A percentile compares a stretch with the other conserved stretches of the same genome.
These are phyloP conservation scores for Zygosaccharomyces sapae DNA, from an alignment of 1,139 yeast genomes.

Conservation along the genomic window DNA sequence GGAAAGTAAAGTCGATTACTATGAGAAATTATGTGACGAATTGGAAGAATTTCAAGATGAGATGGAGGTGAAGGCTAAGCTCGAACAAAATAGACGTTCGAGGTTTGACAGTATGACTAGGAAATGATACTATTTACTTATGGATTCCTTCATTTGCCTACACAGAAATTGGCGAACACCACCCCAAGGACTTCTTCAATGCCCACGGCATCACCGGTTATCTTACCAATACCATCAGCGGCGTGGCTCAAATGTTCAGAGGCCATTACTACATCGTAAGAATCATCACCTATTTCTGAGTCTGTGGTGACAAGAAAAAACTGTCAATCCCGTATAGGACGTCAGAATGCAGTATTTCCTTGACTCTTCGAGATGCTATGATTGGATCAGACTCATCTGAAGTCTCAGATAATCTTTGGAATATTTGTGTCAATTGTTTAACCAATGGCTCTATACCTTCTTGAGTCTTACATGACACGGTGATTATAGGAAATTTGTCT, in stretches of 20 bases:
- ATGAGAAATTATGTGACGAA: slow-evolving; percentile 29
- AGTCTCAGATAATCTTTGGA: slow-evolving; percentile 49
- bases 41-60: slow-evolving; percentile 30
- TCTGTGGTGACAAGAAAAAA: slow-evolving; percentile 49
- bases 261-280: slow-evolving; percentile 68
- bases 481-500: slow-evolving; percentile 34
- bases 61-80: slow-evolving; percentile 23
- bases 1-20: slow-evolving; percentile 23
- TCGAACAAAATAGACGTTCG: slow-evolving; percentile 17
- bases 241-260: slow-evolving; percentile 72
- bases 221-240: slow-evolving; percentile 83
- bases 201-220: slow-evolving; percentile 86
- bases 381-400: slow-evolving; percentile 52
- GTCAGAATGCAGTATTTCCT: slow-evolving; percentile 67
- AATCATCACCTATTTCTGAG: slow-evolving; percentile 34
- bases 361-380: slow-evolving; percentile 67
- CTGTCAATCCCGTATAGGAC: slow-evolving; percentile 68
- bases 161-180: slow-evolving; percentile 87
- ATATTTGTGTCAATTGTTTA: slow-evolving; percentile 39
- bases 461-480: slow-evolving; percentile 61
- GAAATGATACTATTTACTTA: slow-evolving; percentile 13
- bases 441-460: slow-evolving; percentile 53
- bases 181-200: slow-evolving; percentile 88
- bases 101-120: slow-evolving; percentile 6
- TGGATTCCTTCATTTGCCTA: slow-evolving; percentile 64